Base-by-base conservation (phyloP, 2,329 filamentous ascomycete species). In the Cryphonectria radicalis region DNA sequence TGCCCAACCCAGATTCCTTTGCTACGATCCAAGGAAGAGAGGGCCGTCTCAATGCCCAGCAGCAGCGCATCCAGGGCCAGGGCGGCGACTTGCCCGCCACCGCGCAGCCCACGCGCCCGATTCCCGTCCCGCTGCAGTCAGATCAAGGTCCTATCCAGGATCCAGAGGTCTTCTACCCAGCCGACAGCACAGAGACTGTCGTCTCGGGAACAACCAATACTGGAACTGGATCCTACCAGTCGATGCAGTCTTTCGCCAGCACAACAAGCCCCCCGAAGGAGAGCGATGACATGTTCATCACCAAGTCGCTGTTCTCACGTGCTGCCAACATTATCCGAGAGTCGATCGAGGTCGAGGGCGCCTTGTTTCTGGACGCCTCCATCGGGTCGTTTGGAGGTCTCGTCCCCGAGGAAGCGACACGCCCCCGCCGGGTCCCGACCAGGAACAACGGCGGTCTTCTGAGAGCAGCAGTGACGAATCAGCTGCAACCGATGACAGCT, bases 291-390 rank as follows among this genome's bases (percentile, higher is more conserved):
- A 37, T 42, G 6, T 32, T 37, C 10, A 11, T 35, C 17, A 25
- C 59, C 25, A 72, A 53, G 40, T 46, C 57, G 40, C 22, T 64
- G 19, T 84, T 86, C 68, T 81, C 80, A 2, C 82, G 79, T 13
- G 85, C 84, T 7, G 80, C 83, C 7, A 81, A 81, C 57, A 77
- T 85, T 17, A 77, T 86, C 19, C 77, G 82, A 11, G 79, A 84
- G 63, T 82, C 82, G 1, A 77, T 85, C 4, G 80, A 82, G 46
- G 80, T 82, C 0, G 81, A 85, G 43, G 84, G 84, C 0, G 77
- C 78, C 4, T 62, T 80, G 1, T 81, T 81, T 66, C 71, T 81
- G 0, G 80, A 81, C 69, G 81, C 80, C 3, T 77, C 74, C n/a
- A 75, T 79, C n/a, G 74, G 73, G 1, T 76, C 77, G 0, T 79